phyloP scores from a whole-genome alignment of 768 basidiomycete species.

The Suillus plorans region DNA sequence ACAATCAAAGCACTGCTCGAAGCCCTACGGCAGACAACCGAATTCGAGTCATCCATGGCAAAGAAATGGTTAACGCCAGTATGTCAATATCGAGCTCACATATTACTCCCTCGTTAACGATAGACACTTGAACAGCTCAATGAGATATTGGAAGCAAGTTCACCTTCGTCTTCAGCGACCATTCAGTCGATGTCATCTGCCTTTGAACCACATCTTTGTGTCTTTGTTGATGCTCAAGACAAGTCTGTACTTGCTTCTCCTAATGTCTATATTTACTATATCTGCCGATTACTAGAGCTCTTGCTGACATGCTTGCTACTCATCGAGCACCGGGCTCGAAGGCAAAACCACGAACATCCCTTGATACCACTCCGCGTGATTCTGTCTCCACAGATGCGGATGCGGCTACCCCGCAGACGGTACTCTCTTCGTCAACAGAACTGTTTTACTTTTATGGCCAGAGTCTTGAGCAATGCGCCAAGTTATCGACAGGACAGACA shows the following conservation, averaged over 20 bases:
- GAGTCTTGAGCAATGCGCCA: slow-evolving; percentile 91
- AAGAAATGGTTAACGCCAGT: slow-evolving; percentile 84
- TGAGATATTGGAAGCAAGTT: slow-evolving; percentile 59
- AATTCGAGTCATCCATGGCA: slow-evolving; percentile 81
- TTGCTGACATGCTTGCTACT: slow-evolving; percentile 86
- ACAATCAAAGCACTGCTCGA: slow-evolving; percentile 83
- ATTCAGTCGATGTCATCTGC: slow-evolving; percentile 76
- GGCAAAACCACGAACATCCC: slow-evolving; percentile 57
- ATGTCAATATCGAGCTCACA: slow-evolving; percentile 15
- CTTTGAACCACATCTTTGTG: slow-evolving; percentile 88
- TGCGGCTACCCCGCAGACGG: slow-evolving; percentile 52
- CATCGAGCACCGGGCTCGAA: slow-evolving; percentile 54
- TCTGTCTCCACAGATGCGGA: slow-evolving; percentile 43
- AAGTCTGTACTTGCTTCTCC: slow-evolving; percentile 56
- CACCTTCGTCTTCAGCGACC: slow-evolving; percentile 50
- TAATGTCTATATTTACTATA: not conserved
- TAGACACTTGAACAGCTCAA: slow-evolving; percentile 44
- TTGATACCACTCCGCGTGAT: slow-evolving; percentile 52
- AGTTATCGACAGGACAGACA: slow-evolving; percentile 80
- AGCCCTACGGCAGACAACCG: slow-evolving; percentile 78
- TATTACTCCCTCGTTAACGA: not conserved
- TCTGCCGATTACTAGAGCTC: slow-evolving; percentile 50
- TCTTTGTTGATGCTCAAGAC: slow-evolving; percentile 97
- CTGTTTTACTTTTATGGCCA: slow-evolving; percentile 97
- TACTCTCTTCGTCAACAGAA: slow-evolving; percentile 92